phyloP scores from a whole-genome alignment of 1,284 basidiomycete species.

The Pterulicium gracile region DNA sequence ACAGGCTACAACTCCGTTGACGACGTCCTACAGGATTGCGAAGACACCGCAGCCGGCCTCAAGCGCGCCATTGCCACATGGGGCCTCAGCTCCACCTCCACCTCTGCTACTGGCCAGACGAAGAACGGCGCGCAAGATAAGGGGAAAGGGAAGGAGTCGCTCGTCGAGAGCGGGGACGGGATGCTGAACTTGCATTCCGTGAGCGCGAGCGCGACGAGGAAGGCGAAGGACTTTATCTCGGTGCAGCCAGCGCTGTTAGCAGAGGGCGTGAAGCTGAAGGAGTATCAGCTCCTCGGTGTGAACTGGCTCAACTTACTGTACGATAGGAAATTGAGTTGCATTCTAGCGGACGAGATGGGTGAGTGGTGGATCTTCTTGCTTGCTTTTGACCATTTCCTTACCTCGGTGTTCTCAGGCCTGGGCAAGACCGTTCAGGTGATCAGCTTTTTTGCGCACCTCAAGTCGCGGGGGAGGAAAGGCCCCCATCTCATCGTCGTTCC shows the following conservation, averaged over 20 bases:
- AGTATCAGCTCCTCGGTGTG: conserved; percentile 94
- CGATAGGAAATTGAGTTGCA: conserved; percentile 77
- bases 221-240: conserved; percentile 55
- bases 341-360: conserved; percentile 98
- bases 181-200: conserved; percentile 17
- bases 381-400: conserved; percentile 3
- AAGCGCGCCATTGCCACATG: conserved; percentile 70
- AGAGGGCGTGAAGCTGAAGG: conserved; percentile 74
- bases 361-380: conserved; percentile 21
- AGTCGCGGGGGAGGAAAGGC: conserved; percentile 54
- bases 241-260: conserved; percentile 69
- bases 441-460: conserved; percentile 86
- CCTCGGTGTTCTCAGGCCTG: conserved; percentile 45
- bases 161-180: conserved; percentile 40
- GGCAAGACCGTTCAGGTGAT: conserved; percentile 99
- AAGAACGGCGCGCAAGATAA: conserved; percentile 22
- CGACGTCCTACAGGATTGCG: conserved; percentile 80
- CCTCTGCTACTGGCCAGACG: conserved; percentile 23
- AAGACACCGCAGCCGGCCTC: conserved; percentile 67
- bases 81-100: conserved; percentile 29
- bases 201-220: conserved; percentile 18
- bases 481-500: conserved; percentile 95
- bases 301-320: conserved; percentile 95
- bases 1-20: conserved; percentile 89
- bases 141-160: conserved; percentile 45